Conservation (phyloP, 2,329 filamentous ascomycete genomes). For the Fusarium chuoi region DNA sequence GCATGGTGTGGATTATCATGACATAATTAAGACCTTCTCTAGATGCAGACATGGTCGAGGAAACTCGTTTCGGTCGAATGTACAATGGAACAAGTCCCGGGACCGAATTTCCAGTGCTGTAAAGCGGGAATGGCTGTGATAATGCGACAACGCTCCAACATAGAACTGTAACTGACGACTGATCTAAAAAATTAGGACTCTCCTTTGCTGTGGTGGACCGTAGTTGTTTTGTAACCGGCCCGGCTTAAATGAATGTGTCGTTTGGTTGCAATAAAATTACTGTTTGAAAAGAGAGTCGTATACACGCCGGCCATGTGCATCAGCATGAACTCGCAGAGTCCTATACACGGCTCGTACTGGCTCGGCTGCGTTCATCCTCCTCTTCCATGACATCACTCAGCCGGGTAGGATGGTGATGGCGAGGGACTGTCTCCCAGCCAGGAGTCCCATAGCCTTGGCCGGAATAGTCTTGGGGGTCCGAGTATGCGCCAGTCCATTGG, state of each 20-base stretch:
- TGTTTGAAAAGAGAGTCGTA: slow-evolving; percentile 15
- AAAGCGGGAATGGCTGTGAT: slow-evolving; percentile 22
- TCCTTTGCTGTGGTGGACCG: slow-evolving; percentile 8
- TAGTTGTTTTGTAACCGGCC: slow-evolving; percentile 1
- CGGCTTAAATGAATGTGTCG: slow-evolving; percentile 8
- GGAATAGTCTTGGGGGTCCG: slow-evolving; percentile 68
- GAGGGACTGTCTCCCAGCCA: slow-evolving; percentile 80
- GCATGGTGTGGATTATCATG: slow-evolving; percentile 23
- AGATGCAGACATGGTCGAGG: slow-evolving; percentile 41
- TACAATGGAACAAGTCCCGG: slow-evolving; percentile 19
- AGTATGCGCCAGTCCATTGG: slow-evolving; percentile 57
- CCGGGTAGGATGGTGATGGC: slow-evolving; percentile 88
- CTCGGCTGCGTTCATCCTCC: slow-evolving; percentile 82
- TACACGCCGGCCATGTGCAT: slow-evolving; percentile 30
- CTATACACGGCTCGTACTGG: slow-evolving; percentile 69
- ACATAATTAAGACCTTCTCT: slow-evolving; percentile 37
- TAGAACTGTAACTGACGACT: slow-evolving; percentile 12
- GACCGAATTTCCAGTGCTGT: slow-evolving; percentile 25
- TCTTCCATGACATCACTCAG: slow-evolving; percentile 90
- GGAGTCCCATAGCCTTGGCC: slow-evolving; percentile 73
- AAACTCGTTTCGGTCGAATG: slow-evolving; percentile 32
- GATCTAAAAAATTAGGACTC: slow-evolving; percentile 5
- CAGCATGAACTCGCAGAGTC: slow-evolving; percentile 29
- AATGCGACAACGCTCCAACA: slow-evolving; percentile 34
- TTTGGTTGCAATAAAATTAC: slow-evolving; percentile 25